These are phyloP conservation scores for Zygotorulaspora florentina DNA, from an alignment of 805 yeast genomes.

Conservation along the genomic window DNA sequence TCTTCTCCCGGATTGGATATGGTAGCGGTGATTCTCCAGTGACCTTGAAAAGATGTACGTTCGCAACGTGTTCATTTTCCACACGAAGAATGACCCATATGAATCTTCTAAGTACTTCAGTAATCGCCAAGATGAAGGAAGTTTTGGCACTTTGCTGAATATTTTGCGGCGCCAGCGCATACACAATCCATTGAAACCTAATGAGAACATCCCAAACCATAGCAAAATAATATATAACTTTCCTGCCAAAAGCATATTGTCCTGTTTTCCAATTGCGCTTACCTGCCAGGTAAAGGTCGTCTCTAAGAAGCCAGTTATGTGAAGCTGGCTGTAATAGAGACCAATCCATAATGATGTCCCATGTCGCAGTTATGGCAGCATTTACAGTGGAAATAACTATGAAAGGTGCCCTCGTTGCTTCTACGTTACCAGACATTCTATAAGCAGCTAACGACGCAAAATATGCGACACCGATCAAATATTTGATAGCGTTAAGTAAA, in stretches of 20 bases:
- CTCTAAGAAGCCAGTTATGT: constrained; percentile 56
- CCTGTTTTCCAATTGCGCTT: constrained; percentile 35
- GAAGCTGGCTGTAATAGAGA: constrained; percentile 70
- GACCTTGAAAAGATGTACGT: constrained; percentile 80
- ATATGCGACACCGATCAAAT: constrained; percentile 60
- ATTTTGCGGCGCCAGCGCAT: constrained; percentile 69
- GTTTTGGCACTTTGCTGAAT: constrained; percentile 86
- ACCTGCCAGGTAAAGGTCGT: constrained; percentile 62
- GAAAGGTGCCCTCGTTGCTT: constrained; percentile 49
- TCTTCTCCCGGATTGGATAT: constrained; percentile 41
- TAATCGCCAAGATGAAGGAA: constrained; percentile 75
- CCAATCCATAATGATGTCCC: constrained; percentile 98
- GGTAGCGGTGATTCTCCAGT: constrained; percentile 86
- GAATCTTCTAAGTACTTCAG: constrained; percentile 78
- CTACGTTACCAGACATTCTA: constrained; percentile 41
- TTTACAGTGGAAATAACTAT: constrained; percentile 72
- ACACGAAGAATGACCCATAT: constrained; percentile 90
- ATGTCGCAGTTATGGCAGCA: constrained; percentile 60
- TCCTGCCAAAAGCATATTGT: constrained; percentile 24
- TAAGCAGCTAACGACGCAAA: constrained; percentile 72
- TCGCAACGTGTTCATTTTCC: constrained; percentile 94
- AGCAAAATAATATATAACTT: constrained; percentile 63
- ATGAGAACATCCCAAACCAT: constrained; percentile 68
- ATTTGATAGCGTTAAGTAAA: constrained; percentile 81
- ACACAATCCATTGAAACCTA: constrained; percentile 90